phyloP scores from a whole-genome alignment of 208 protist genomes.

The Trypanosoma avium region DNA sequence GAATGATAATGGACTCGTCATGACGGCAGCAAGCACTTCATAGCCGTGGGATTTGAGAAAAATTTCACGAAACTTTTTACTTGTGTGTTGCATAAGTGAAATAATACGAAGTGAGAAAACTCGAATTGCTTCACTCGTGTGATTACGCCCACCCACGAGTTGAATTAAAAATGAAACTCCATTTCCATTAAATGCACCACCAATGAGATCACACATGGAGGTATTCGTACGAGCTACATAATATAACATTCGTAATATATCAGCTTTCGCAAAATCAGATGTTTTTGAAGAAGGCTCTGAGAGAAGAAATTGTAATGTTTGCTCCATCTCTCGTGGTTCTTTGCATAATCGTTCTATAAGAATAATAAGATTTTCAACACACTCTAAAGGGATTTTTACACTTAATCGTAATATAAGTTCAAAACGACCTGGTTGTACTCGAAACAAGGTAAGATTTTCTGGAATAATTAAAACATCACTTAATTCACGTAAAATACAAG shows the following conservation, averaged over 20 bases:
- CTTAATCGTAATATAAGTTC: slow-evolving; percentile 52
- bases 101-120: slow-evolving; percentile 78
- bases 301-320: slow-evolving; percentile 63
- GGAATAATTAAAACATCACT: slow-evolving; percentile 68
- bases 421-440: slow-evolving; percentile 52
- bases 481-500: slow-evolving; percentile 80
- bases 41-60: slow-evolving; percentile 74
- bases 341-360: slow-evolving; percentile 88
- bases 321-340: slow-evolving; percentile 55
- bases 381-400: slow-evolving; percentile 58
- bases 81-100: slow-evolving; percentile 73
- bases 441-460: slow-evolving; percentile 71
- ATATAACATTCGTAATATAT: slow-evolving; percentile 88
- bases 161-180: slow-evolving; percentile 60
- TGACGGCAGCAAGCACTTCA: slow-evolving; percentile 56
- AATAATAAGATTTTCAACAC: slow-evolving; percentile 72
- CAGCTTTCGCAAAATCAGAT: slow-evolving; percentile 62
- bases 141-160: slow-evolving; percentile 72
- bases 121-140: slow-evolving; percentile 76
- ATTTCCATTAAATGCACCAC: slow-evolving; percentile 46
- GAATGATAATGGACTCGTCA: slow-evolving; percentile 37
- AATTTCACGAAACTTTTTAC: slow-evolving; percentile 44
- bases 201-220: slow-evolving; percentile 67
- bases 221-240: slow-evolving; percentile 72
- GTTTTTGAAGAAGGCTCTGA: slow-evolving; percentile 20